Conservation (phyloP, 2,329 filamentous ascomycete species). For the Capronia coronata region DNA sequence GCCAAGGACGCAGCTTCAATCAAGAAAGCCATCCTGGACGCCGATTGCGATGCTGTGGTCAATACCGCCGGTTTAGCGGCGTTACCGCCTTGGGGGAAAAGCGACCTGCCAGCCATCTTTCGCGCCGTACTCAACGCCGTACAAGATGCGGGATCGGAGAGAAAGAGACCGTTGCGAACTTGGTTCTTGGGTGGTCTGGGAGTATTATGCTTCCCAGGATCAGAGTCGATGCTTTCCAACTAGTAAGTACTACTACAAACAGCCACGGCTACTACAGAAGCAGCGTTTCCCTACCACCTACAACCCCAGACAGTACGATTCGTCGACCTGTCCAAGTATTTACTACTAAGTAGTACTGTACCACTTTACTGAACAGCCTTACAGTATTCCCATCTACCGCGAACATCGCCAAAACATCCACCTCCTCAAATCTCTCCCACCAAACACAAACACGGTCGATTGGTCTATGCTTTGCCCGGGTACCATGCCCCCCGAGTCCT, state of each 20-base stretch:
- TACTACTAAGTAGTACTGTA: too few relatives aligned
- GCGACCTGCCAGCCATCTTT: constrained; percentile 35
- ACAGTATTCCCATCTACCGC: constrained; percentile 34
- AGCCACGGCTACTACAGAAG: too few relatives aligned
- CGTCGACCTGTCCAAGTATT: too few relatives aligned
- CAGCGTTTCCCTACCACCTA: too few relatives aligned
- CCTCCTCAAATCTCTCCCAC: constrained; percentile 31
- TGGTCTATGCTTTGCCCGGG: constrained; percentile 39
- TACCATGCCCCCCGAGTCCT: constrained; percentile 35
- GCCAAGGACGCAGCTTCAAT: constrained; percentile 35
- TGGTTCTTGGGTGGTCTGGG: constrained; percentile 38
- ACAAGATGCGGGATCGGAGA: constrained; percentile 32
- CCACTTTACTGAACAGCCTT: too few relatives aligned
- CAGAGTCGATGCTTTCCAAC: constrained; percentile 32
- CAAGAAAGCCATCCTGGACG: constrained; percentile 34
- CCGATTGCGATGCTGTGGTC: constrained; percentile 38
- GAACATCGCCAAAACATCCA: constrained; percentile 34
- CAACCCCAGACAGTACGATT: too few relatives aligned
- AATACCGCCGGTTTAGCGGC: constrained; percentile 38
- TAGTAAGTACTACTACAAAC: constrained; percentile 29
- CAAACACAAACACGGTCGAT: constrained; percentile 28
- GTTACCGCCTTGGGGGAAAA: constrained; percentile 36
- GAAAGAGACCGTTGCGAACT: constrained; percentile 33
- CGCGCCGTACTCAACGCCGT: constrained; percentile 34
- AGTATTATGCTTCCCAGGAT: constrained; percentile 36